Percentiles rank a stretch among this genome's conserved stretches.
Conservation (phyloP, 23 red algal genomes). For the Agarophyton chilense region DNA sequence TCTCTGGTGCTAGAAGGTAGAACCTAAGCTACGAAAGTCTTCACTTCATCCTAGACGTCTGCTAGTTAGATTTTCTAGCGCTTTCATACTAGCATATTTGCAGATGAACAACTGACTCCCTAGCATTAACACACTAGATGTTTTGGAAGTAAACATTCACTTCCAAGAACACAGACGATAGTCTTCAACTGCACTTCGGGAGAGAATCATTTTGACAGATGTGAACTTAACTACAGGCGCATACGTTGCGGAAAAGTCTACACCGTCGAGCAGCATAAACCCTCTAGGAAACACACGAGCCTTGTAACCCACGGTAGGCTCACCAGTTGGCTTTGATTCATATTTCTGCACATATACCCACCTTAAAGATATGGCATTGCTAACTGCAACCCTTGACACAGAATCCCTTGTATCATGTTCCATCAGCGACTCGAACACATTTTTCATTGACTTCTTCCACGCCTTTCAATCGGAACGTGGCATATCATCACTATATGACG, state of each 20-base stretch:
- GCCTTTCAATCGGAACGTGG: not conserved
- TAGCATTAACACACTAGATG: too few relatives aligned
- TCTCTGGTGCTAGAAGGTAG: too few relatives aligned
- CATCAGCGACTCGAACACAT: slow-evolving; percentile 23
- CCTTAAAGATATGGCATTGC: not conserved
- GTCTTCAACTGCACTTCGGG: not conserved
- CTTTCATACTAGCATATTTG: too few relatives aligned
- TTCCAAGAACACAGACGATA: too few relatives aligned
- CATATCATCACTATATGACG: slow-evolving; percentile 1
- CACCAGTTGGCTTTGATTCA: not conserved
- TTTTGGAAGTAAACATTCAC: too few relatives aligned
- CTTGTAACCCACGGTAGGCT: slow-evolving; percentile 11
- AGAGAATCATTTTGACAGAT: slow-evolving; percentile 13
- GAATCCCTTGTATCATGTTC: slow-evolving; percentile 45
- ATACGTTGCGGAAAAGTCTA: slow-evolving; percentile 24
- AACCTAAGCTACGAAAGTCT: too few relatives aligned
- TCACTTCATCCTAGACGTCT: too few relatives aligned
- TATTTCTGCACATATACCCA: slow-evolving; percentile 36
- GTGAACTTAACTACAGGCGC: slow-evolving; percentile 34
- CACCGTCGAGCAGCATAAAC: slow-evolving; percentile 20
- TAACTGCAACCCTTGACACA: not conserved
- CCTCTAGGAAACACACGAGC: slow-evolving; percentile 18
- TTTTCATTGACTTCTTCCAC: not conserved
- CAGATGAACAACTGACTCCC: too few relatives aligned
- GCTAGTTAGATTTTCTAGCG: too few relatives aligned